Conservation (phyloP, 129 eudicot species). For the Flaveria sonorensis region DNA sequence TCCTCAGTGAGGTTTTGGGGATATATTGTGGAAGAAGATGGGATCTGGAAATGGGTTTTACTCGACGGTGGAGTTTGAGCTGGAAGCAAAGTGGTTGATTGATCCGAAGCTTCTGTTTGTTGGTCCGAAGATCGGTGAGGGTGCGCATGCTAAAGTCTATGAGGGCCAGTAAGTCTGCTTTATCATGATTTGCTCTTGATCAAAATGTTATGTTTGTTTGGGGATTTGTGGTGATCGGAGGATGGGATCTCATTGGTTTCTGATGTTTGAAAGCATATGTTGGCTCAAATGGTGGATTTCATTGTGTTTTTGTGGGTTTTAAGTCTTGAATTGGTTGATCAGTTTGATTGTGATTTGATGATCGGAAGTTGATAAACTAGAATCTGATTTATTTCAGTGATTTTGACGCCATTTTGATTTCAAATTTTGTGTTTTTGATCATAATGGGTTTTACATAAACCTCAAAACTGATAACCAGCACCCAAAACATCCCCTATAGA, state of each 20-base stretch:
- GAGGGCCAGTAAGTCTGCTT: constrained; percentile 92
- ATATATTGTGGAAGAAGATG: constrained; percentile 41
- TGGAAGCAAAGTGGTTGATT: constrained; percentile 91
- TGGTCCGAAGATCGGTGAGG: constrained; percentile 97
- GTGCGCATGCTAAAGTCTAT: constrained; percentile 94
- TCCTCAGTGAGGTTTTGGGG: constrained; percentile 18
- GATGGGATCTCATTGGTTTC: constrained; percentile 20
- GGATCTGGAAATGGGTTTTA: constrained; percentile 83
- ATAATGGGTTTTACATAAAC: background rate
- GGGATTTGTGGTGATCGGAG: constrained; percentile 5
- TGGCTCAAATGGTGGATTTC: constrained; percentile 9
- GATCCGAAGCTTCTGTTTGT: constrained; percentile 91
- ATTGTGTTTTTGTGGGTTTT: background rate
- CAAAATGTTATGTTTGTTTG: constrained; percentile 13
- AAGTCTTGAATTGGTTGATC: constrained; percentile 12
- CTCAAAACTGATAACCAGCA: background rate
- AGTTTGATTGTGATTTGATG: background rate
- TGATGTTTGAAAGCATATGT: background rate
- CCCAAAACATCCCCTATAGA: background rate
- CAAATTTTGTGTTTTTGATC: background rate
- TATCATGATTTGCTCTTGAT: constrained; percentile 5
- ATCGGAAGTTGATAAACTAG: background rate
- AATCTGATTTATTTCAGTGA: background rate
- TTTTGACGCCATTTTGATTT: background rate
- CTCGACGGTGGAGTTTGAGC: constrained; percentile 51